A percentile compares a stretch with the other conserved stretches of the same genome.
Evolutionary conservation across 2,329 filamentous ascomycete genomes (phyloP).

Genomic region (Aspergillus proliferans): DNA sequence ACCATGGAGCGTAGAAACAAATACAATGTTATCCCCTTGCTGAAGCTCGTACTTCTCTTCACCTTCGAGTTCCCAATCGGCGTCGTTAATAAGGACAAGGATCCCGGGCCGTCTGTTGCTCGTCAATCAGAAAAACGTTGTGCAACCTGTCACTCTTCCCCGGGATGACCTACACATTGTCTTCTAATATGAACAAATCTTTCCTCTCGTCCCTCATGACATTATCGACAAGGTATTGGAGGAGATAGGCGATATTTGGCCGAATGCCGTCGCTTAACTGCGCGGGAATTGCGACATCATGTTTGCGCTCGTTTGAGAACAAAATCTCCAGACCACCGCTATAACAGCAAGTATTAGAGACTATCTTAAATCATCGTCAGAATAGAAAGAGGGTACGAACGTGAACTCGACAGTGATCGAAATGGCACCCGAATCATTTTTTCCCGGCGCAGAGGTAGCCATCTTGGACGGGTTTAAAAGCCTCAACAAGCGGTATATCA

Average conservation of each 20-base stretch:
- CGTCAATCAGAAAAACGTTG: constrained; percentile 12
- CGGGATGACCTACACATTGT: constrained; percentile 65
- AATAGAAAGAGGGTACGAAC: constrained; percentile 38
- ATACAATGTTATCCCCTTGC: constrained; percentile 78
- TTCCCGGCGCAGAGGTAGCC: no score
- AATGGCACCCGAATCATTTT: constrained; percentile 27
- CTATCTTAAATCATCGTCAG: no score
- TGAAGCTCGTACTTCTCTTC: constrained; percentile 85
- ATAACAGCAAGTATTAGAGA: constrained; percentile 4
- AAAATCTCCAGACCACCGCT: constrained; percentile 93
- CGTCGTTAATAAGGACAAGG: constrained; percentile 92
- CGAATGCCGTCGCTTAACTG: constrained; percentile 54
- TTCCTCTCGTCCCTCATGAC: constrained; percentile 79
- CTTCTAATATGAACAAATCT: constrained; percentile 84
- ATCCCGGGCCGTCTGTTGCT: constrained; percentile 79
- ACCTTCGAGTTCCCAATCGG: constrained; percentile 96
- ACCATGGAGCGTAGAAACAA: constrained; percentile 93
- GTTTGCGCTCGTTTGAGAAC: constrained; percentile 74
- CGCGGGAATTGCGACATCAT: constrained; percentile 62
- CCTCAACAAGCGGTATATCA: no score
- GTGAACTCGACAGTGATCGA: constrained; percentile 68
- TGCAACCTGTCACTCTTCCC: background rate
- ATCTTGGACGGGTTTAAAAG: no score
- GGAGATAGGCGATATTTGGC: constrained; percentile 67
- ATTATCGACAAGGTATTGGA: constrained; percentile 70